Base-by-base conservation (phyloP, 1,139 yeast species). In the Scheffersomyces insectosa region DNA sequence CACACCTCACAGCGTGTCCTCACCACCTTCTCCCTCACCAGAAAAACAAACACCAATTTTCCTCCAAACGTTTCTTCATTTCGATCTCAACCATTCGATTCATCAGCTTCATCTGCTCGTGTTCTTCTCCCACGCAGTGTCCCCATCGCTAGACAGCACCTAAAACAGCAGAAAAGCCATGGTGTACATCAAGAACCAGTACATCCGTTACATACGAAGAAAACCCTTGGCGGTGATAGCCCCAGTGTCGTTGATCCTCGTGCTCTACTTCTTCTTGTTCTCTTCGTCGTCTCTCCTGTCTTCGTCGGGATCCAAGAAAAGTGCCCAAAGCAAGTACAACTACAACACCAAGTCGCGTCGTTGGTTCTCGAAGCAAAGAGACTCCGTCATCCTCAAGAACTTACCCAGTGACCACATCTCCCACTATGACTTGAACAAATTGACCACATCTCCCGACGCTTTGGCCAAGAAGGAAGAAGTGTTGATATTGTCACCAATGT, bases 401-500 rank as follows among this genome's bases (percentile, higher is more conserved):
- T 64, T 81, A 42, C 88, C 89, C 25, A 85, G 85, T 51, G 87
- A 87, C 57, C 93, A 87, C 60, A 88, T 90, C 54, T 79, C 87
- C 38, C 95, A 88, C 60, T 89, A 86, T 62, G 89, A 89, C 63
- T 76, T 91, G 70, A 90, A 91, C 66, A 77, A 78, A 56, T 70
- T 91, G 52, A 80, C 83, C 31, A 77, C 91, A 5, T 79, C 91
- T 1, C 72, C 85, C 20, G 77, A 81, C 63, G 85, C 96, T 7
- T 79, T 82, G 42, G 75, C 75, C 46, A 87, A 88, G 62, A 79
- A 78, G 56, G 98, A 93, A 61, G 86, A 86, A 52, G 88, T 93
- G 29, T 74, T 93, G 60, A 80, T 87, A 50, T 77, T 88, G 65
- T 83, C 97, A 3, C 99, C 99, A 36, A 82, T 93, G 81, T 85